Evolutionary conservation across 2,329 filamentous ascomycete genomes (phyloP).

Genomic region (Lecanosticta acicola): DNA sequence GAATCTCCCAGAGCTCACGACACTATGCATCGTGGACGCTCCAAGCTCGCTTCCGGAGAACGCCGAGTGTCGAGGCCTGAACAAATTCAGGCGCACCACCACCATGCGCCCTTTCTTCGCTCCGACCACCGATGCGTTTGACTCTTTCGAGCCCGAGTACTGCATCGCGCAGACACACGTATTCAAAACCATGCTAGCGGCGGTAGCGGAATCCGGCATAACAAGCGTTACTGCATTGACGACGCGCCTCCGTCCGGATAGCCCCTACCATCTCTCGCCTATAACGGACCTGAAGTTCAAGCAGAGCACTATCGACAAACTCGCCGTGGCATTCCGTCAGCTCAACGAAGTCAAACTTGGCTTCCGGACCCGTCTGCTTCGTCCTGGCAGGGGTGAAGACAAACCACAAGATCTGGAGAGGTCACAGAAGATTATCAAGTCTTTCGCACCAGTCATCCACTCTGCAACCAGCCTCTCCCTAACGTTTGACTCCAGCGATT

Average conservation of each 20-base stretch:
- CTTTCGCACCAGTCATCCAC: conserved; percentile 7
- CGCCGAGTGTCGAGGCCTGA: conserved; percentile 18
- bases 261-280: conserved; percentile 7
- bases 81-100: conserved; percentile 20
- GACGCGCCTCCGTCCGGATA: conserved; percentile 2
- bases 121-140: neutral
- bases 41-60: conserved; percentile 4
- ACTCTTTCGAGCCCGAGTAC: conserved; percentile 6
- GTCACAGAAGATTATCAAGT: conserved; percentile 7
- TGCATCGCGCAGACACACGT: conserved; percentile 16
- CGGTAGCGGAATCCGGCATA: conserved; percentile 18
- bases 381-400: neutral
- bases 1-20: conserved; percentile 15
- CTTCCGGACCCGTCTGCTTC: neutral
- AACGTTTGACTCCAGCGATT: conserved; percentile 8
- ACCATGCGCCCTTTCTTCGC: conserved; percentile 8
- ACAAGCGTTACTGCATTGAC: conserved; percentile 12
- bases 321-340: no score
- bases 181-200: conserved; percentile 15
- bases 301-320: conserved; percentile 4
- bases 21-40: conserved; percentile 13
- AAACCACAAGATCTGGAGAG: neutral
- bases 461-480: conserved; percentile 6
- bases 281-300: conserved; percentile 15
- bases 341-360: no score